phyloP scores from a whole-genome alignment of 1,284 basidiomycete genomes.

The Trametes sp. region DNA sequence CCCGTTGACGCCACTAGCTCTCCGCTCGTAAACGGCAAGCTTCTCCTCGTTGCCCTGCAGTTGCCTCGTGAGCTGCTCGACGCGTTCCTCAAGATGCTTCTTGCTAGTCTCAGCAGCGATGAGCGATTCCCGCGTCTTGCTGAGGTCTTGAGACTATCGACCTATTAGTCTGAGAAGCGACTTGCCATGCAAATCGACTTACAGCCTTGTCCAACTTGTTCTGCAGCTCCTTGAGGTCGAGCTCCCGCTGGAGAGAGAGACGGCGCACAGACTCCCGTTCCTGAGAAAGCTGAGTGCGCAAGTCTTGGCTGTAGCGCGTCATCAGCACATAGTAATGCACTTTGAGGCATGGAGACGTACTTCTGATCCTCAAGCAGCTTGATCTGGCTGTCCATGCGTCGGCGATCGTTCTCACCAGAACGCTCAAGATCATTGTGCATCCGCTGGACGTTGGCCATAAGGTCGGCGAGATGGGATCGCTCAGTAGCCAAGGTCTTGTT shows the following conservation, averaged over 20 bases:
- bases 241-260: conserved; percentile 77
- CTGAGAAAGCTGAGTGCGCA: conserved; percentile 77
- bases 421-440: conserved; percentile 90
- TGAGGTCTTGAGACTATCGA: conserved; percentile 65
- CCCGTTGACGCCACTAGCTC: conserved; percentile 50
- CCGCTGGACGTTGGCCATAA: conserved; percentile 88
- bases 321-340: conserved; percentile 4
- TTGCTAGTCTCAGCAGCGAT: conserved; percentile 82
- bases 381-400: conserved; percentile 82
- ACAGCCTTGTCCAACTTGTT: conserved; percentile 77
- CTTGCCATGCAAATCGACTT: conserved; percentile 38
- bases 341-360: conserved; percentile 51
- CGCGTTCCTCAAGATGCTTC: conserved; percentile 80
- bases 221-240: conserved; percentile 82
- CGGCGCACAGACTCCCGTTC: conserved; percentile 84
- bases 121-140: conserved; percentile 76
- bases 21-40: conserved; percentile 85
- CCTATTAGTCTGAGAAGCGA: neutral
- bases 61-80: conserved; percentile 75
- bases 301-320: conserved; percentile 62
- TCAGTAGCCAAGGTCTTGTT: conserved; percentile 83
- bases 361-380: conserved; percentile 81
- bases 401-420: conserved; percentile 81
- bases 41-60: conserved; percentile 84
- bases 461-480: conserved; percentile 83